These are phyloP conservation scores for Cubamyces sp. DNA, from an alignment of 768 basidiomycete genomes.

Conservation along the genomic window DNA sequence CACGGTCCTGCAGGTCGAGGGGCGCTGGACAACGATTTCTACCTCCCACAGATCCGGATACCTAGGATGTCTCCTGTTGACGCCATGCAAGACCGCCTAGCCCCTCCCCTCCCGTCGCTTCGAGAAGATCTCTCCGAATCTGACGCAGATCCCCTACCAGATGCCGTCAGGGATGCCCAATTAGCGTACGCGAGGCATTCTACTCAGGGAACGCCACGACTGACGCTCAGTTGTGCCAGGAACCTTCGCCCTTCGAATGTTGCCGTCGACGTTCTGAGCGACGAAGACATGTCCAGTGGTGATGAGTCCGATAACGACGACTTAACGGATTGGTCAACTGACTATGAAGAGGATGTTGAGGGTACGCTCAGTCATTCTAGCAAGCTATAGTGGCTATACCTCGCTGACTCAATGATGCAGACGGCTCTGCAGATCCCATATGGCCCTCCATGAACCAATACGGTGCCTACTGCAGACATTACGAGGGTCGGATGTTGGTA, in stretches of 20 bases:
- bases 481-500: constrained; percentile 5
- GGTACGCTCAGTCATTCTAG: constrained; percentile 37
- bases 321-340: constrained; percentile 52
- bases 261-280: constrained; percentile 30
- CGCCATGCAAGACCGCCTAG: background rate
- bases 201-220: background rate
- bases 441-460: constrained; percentile 23
- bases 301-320: constrained; percentile 84
- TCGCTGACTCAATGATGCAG: background rate
- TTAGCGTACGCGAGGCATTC: constrained; percentile 55
- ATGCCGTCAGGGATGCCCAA: constrained; percentile 71
- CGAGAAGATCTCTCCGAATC: constrained; percentile 39
- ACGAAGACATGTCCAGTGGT: constrained; percentile 60
- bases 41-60: constrained; percentile 41
- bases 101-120: background rate
- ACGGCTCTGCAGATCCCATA: background rate
- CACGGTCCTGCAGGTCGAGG: constrained; percentile 27
- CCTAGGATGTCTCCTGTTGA: constrained; percentile 13
- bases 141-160: constrained; percentile 71
- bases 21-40: constrained; percentile 54
- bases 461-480: constrained; percentile 14
- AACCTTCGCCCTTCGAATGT: constrained; percentile 10
- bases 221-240: background rate
- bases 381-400: background rate
- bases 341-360: constrained; percentile 51